Percentiles rank a stretch among this genome's conserved stretches.
phyloP scores from a whole-genome alignment of 257 asterid species.

The Coffea eugenioides region DNA sequence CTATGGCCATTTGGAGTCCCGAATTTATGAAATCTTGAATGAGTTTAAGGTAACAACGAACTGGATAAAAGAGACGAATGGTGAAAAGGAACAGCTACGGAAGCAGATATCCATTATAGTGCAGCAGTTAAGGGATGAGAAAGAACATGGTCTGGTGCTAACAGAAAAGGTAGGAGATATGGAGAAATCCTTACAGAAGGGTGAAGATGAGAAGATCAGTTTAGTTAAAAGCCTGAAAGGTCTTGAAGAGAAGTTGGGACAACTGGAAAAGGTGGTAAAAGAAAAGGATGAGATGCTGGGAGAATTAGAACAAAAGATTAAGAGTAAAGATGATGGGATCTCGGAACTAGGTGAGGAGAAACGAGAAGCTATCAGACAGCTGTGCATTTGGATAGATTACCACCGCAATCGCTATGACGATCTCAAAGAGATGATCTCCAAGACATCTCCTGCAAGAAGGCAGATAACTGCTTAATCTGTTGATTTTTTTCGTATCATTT shows the following conservation, averaged over 20 bases:
- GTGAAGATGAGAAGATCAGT: slow-evolving; percentile 41
- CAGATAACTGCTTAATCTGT: slow-evolving; percentile 37
- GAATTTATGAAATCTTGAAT: slow-evolving; percentile 57
- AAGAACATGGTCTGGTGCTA: slow-evolving; percentile 26
- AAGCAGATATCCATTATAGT: slow-evolving; percentile 37
- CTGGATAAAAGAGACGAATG: slow-evolving; percentile 47
- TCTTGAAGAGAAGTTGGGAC: slow-evolving; percentile 42
- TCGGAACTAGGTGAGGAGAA: slow-evolving; percentile 69
- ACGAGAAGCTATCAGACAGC: slow-evolving; percentile 74
- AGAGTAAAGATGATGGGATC: slow-evolving; percentile 55
- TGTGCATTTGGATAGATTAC: slow-evolving; percentile 76
- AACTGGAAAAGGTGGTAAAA: slow-evolving; percentile 35
- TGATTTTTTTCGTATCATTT: not conserved
- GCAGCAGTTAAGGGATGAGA: slow-evolving; percentile 43
- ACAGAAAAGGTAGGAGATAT: slow-evolving; percentile 39
- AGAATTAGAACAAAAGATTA: slow-evolving; percentile 44
- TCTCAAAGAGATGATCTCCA: slow-evolving; percentile 52
- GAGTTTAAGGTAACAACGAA: slow-evolving; percentile 56
- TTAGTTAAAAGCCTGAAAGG: slow-evolving; percentile 33
- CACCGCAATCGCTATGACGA: slow-evolving; percentile 64
- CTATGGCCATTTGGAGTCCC: slow-evolving; percentile 83
- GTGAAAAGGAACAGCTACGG: slow-evolving; percentile 46
- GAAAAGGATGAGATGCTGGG: slow-evolving; percentile 48
- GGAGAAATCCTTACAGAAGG: slow-evolving; percentile 36
- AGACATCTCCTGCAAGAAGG: slow-evolving; percentile 47